Evolutionary conservation across 2,329 filamentous ascomycete genomes (phyloP), one percentile per base, ranked within the genome.

Genomic region (Rugonectria rugulosa): DNA sequence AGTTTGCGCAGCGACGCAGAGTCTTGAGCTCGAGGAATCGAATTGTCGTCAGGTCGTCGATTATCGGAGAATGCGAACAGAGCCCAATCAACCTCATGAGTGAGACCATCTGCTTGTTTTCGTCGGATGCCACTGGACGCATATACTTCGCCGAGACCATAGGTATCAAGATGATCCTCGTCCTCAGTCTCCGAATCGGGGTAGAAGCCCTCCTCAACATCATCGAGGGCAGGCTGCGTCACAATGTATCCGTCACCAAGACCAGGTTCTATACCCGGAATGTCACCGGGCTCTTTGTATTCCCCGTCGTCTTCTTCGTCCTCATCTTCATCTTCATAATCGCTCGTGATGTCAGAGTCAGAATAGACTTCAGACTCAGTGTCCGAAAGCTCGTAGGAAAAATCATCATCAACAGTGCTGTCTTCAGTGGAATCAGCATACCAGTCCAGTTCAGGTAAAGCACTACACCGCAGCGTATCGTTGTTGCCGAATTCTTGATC

Each of bases 21-120:
- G 24, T 51, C 53, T 19, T 60, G 29, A 15, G 68, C 57, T 38
- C 64, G 48, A 2, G 85, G 85, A 19, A 97, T 88, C 10, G 84
- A 74, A 65, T 97, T 97, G 56, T 85, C 82, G 0, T 83, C 79
- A 3, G 94, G 90, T 12, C 88, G 77, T 1, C 94, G 86, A 10
- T 88, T 82, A 4, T 88, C 80, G 10, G 88, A 79, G 60, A 98
- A 91, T 63, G 90, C 86, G 65, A 98, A 92, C 3, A 98, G 78
- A 0, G 93, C 92, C 94, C 94, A 98, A 72, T 98, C 94, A 38
- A 98, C 92, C 72, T 98, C 94, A 70, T 97, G 94, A 6, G 91
- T 80, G 20, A 96, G 77, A 5, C 88, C 87, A 57, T 89, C 81
- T 56, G 85, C 82, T 49, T 88, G 83, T 46, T 90, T 88, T 24